phyloP scores from a whole-genome alignment of 345 rosid genomes.

The Ailanthus altissimus region DNA sequence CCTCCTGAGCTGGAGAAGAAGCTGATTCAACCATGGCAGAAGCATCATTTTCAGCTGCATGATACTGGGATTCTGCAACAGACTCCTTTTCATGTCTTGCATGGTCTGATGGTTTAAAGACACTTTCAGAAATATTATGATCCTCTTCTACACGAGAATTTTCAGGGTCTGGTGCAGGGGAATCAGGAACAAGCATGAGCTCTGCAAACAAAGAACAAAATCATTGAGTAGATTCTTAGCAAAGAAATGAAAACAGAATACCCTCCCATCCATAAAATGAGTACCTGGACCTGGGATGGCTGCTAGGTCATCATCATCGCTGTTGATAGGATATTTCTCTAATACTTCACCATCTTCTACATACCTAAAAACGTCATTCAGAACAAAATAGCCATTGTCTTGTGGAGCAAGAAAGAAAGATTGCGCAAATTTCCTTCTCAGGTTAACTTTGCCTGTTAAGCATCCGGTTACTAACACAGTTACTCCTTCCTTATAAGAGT shows the following conservation, averaged over 20 bases:
- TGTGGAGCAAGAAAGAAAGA: slow-evolving; percentile 93
- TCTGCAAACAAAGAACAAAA: slow-evolving; percentile 33
- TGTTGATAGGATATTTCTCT: slow-evolving; percentile 38
- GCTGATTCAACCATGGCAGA: slow-evolving; percentile 32
- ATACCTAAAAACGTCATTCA: slow-evolving; percentile 82
- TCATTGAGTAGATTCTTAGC: not conserved
- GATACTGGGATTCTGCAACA: slow-evolving; percentile 40
- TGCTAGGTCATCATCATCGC: slow-evolving; percentile 35
- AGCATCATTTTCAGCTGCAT: slow-evolving; percentile 35
- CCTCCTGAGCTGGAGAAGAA: slow-evolving; percentile 49
- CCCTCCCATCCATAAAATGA: not conserved
- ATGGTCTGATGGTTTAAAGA: slow-evolving; percentile 47
- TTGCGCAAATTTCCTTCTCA: slow-evolving; percentile 80
- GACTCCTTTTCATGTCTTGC: slow-evolving; percentile 43
- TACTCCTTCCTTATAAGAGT: slow-evolving; percentile 70
- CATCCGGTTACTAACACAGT: slow-evolving; percentile 83
- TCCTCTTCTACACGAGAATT: slow-evolving; percentile 37
- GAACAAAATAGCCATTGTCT: slow-evolving; percentile 85
- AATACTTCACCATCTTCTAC: slow-evolving; percentile 58
- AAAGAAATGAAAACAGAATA: not conserved
- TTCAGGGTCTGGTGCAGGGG: slow-evolving; percentile 34
- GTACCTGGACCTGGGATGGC: slow-evolving; percentile 51
- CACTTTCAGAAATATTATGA: slow-evolving; percentile 39
- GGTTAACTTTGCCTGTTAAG: slow-evolving; percentile 70
- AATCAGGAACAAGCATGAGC: slow-evolving; percentile 31